Conservation (phyloP, 2,329 filamentous ascomycete species). For the Lachnellula subtilissima region DNA sequence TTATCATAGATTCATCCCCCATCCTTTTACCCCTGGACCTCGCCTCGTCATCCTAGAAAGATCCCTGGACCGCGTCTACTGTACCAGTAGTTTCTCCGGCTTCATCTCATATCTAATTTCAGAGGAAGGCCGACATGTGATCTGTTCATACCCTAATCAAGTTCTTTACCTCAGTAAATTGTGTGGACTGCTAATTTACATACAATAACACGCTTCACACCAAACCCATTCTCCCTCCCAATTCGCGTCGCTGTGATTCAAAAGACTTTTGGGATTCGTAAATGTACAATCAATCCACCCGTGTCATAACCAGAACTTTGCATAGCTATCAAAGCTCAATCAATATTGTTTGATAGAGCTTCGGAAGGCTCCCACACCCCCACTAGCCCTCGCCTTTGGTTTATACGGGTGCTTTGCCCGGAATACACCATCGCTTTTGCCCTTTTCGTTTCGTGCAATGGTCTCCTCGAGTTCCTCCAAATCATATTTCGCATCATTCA, state of each 20-base stretch:
- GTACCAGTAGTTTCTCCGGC: not conserved
- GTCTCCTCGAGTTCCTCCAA: constrained; percentile 24
- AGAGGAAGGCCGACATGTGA: not conserved
- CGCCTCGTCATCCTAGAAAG: too few species aligned
- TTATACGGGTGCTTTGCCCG: constrained; percentile 21
- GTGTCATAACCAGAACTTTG: too few species aligned
- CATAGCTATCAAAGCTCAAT: not conserved
- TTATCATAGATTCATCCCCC: too few species aligned
- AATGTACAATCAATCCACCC: not conserved
- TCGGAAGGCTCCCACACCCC: constrained; percentile 9
- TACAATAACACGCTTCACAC: not conserved
- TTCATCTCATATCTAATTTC: not conserved
- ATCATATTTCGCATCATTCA: constrained; percentile 17
- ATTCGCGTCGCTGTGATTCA: not conserved
- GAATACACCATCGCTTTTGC: constrained; percentile 23
- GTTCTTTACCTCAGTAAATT: not conserved
- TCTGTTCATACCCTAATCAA: not conserved
- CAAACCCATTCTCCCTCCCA: not conserved
- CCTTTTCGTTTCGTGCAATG: constrained; percentile 27
- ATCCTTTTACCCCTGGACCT: too few species aligned
- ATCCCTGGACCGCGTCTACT: too few species aligned
- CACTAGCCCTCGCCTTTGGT: constrained; percentile 15
- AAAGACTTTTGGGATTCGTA: constrained; percentile 1
- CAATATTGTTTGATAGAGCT: constrained; percentile 13
- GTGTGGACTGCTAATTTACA: not conserved